A percentile compares a stretch with the other conserved stretches of the same genome.
Evolutionary conservation across 2,329 filamentous ascomycete genomes (phyloP).

Genomic region (Eurotiales sp.): DNA sequence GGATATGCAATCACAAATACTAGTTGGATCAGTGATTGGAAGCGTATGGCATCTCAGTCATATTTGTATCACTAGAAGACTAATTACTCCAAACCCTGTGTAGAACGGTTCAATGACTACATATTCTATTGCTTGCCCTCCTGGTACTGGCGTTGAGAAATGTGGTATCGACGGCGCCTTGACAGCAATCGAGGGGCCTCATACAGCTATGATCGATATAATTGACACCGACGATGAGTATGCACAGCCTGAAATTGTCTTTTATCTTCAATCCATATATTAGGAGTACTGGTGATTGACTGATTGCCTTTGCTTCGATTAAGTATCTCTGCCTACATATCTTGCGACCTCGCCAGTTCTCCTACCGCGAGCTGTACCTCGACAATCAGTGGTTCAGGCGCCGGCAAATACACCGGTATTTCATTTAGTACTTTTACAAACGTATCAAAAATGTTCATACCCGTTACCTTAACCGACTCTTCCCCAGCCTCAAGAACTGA

Average conservation of each 20-base stretch:
- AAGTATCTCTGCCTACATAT: slow-evolving; percentile 5
- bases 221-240: slow-evolving; percentile 2
- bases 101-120: slow-evolving; percentile 3
- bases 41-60: background rate
- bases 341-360: background rate
- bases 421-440: background rate
- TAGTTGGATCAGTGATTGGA: slow-evolving; percentile 2
- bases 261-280: too few relatives aligned
- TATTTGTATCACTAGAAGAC: background rate
- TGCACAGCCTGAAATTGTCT: too few relatives aligned
- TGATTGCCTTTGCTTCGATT: background rate
- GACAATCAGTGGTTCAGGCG: slow-evolving; percentile 3
- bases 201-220: background rate
- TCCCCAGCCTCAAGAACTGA: background rate
- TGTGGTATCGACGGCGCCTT: background rate
- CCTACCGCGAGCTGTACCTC: slow-evolving; percentile 3
- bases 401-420: background rate
- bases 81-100: background rate
- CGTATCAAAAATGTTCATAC: background rate
- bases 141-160: background rate
- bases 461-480: slow-evolving; percentile 6
- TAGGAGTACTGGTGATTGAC: too few relatives aligned
- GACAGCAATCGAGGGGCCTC: slow-evolving; percentile 7
- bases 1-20: background rate
- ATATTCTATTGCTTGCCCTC: slow-evolving; percentile 4